Conservation (phyloP, 495 filamentous ascomycete genomes). For the Penicillium crystallinum region DNA sequence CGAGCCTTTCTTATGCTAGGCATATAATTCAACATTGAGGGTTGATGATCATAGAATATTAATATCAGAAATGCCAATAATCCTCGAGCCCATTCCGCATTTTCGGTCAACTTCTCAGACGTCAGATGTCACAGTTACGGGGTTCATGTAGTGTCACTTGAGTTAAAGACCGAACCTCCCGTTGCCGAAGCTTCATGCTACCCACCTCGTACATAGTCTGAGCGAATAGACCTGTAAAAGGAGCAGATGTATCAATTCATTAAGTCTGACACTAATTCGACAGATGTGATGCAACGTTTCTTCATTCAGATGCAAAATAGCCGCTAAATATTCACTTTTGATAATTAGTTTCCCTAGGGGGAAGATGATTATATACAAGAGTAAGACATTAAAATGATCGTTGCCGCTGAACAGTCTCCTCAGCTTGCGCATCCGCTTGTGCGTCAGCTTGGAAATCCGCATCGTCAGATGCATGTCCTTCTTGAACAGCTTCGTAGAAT, state of each 20-base stretch:
- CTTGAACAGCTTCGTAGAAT: slow-evolving; percentile 45
- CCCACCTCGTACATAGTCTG: not conserved
- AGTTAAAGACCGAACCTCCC: not conserved
- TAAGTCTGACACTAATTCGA: too few species aligned
- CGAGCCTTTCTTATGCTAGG: too few species aligned
- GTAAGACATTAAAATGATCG: not conserved
- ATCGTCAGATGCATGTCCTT: slow-evolving; percentile 12
- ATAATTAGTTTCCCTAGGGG: not conserved
- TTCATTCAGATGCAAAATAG: not conserved
- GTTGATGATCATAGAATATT: too few species aligned
- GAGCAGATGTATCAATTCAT: too few species aligned
- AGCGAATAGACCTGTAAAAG: too few species aligned
- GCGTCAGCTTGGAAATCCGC: slow-evolving; percentile 11
- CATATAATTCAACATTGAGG: not conserved
- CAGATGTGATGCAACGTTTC: not conserved
- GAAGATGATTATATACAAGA: slow-evolving; percentile 1
- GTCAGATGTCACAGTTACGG: slow-evolving; percentile 1
- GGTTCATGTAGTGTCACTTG: not conserved
- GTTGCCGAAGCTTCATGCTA: not conserved
- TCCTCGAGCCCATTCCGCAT: not conserved
- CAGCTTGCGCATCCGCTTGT: slow-evolving; percentile 7
- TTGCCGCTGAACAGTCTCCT: slow-evolving; percentile 4
- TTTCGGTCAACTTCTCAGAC: not conserved
- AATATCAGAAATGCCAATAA: not conserved
- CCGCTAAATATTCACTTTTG: slow-evolving; percentile 2